Evolutionary conservation across 1,139 yeast genomes (phyloP), one percentile per base, ranked within the genome.

Genomic region (Candida pseudocylindracea): DNA sequence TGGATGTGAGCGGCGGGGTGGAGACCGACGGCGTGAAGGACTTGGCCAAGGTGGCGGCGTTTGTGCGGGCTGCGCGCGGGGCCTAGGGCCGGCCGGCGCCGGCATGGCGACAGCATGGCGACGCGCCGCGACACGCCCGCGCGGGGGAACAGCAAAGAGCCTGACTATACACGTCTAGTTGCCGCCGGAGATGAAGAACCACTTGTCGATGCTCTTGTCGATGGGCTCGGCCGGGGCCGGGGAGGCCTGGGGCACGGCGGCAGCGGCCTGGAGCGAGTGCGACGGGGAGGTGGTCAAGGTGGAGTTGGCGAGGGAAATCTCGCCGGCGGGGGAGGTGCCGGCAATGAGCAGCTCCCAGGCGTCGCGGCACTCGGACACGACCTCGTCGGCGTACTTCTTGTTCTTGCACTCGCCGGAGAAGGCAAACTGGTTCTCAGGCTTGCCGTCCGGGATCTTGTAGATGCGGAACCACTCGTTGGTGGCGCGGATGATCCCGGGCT

Each of bases 171-270:
- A 24, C 27, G 33, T 28, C 48, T 55, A 60, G 44, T 60, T 66
- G 41, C 66, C 76, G 58, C 95, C 95, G 41, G 96, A 80, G 55
- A 88, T 88, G 71, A 72, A 88, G 70, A 88, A 88, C 98, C 98
- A 88, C 66, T 88, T 88, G 70, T 88, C 96, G 53, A 88, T 63
- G 36, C 95, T 81, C 58, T 80, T 72, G 64, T 88, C 98, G 54
- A 88, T 80, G 56, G 94, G 92, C 42, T 93, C 95, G 50, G 91
- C 85, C 39, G 83, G 65, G 43, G 61, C 57, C 41, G 76, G 69
- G 46, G 71, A 48, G 45, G 76, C 88, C 39, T 66, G 63, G 42
- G 95, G 91, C 37, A 80, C 52, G 36, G 57, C 63, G 35, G 59
- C 44, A 35, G 55, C 60, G 41, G 66, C 67, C 39, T 60, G 44